These are phyloP conservation scores for Didymella pomorum DNA, from an alignment of 2,329 filamentous ascomycete genomes.

Conservation along the genomic window DNA sequence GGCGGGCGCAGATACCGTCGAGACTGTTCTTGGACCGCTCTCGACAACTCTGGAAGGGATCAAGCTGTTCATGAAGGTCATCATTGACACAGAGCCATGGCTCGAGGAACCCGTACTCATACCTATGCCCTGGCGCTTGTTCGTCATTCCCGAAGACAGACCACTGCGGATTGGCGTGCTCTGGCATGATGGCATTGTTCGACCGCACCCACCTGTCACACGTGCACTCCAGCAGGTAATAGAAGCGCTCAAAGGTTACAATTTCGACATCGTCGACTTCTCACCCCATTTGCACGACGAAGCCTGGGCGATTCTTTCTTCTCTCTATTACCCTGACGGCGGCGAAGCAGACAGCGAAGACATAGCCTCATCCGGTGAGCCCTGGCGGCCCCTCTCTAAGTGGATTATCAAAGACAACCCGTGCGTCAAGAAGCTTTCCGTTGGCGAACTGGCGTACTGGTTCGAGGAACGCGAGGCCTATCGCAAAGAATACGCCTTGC, in stretches of 20 bases:
- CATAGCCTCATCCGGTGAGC: constrained; percentile 64
- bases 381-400: constrained; percentile 64
- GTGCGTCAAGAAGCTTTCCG: constrained; percentile 51
- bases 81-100: constrained; percentile 65
- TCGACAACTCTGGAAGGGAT: constrained; percentile 63
- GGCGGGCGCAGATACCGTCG: constrained; percentile 57
- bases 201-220: constrained; percentile 70
- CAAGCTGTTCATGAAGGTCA: constrained; percentile 61
- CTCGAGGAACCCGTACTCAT: constrained; percentile 64
- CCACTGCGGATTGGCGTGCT: constrained; percentile 66
- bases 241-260: constrained; percentile 54
- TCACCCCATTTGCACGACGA: constrained; percentile 59
- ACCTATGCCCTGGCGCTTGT: constrained; percentile 64
- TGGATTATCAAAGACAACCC: constrained; percentile 67
- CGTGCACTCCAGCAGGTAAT: constrained; percentile 62
- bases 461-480: constrained; percentile 55
- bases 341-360: constrained; percentile 61
- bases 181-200: constrained; percentile 70
- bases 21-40: constrained; percentile 62
- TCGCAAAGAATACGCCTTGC: constrained; percentile 54
- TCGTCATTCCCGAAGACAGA: constrained; percentile 27
- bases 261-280: constrained; percentile 63
- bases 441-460: constrained; percentile 56
- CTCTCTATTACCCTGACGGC: constrained; percentile 64
- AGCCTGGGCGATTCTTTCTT: constrained; percentile 58